Base-by-base conservation (phyloP, 345 rosid species). In the Noccaea caerulescens region DNA sequence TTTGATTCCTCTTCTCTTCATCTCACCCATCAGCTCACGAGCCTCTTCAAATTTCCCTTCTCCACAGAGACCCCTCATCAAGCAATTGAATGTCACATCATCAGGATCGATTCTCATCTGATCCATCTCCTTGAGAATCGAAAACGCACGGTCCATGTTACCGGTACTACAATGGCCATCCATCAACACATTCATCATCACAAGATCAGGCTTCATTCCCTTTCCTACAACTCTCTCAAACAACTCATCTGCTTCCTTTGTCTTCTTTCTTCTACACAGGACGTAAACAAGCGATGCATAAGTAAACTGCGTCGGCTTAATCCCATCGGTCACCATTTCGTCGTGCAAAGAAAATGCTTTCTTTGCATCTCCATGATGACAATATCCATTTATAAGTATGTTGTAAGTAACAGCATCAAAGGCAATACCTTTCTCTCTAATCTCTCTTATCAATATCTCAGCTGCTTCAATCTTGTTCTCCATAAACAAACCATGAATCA, bases 31-130 rank as follows among this genome's bases (percentile, higher is more conserved):
- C 63, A 91, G 82, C 69, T 80, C 84, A 58, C 96, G 88, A 69
- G 99, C 99, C 84, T 87, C 87, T 76, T 91, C 89, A 1, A 94
- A 89, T 68, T 83, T 94, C 1, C 93, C 97, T 77, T 84, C 84
- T 78, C 76, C 81, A 77, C 95, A 94, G 12, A 39, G 87, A 30
- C 99, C 99, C 39, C 83, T 82, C 97, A 94, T 89, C 55, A 91
- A 77, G 47, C 95, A 86, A 76, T 94, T 91, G 74, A 81, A 91
- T 2, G 99, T 94, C 76, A 89, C 92, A 39, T 94, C 99, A 77
- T 94, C 96, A 4, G 96, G 96, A 69, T 55, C 5, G n/a, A 91
- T 77, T 53, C 73, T 86, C 81, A 80, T 80, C 68, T 51, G 59
- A 11, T 94, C 90, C 96, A 94, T 86, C 82, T 88, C 87, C 58